These are phyloP conservation scores for Lichtheimia ramosa DNA, from an alignment of 371 early-diverging fungal species.

Conservation along the genomic window DNA sequence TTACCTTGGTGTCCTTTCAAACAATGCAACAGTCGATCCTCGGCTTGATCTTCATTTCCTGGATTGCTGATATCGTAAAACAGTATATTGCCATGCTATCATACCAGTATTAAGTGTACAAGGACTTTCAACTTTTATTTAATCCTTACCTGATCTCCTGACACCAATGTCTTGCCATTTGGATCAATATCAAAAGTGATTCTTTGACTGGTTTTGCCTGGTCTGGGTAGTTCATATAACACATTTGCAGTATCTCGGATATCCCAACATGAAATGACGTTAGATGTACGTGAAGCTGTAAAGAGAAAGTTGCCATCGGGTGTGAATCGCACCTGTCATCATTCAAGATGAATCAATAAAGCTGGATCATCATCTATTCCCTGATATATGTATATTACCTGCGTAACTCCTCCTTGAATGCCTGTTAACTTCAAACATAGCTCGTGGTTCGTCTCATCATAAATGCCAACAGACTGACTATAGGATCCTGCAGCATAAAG, in stretches of 20 bases:
- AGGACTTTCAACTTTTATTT: not conserved
- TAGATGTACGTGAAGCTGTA: constrained; percentile 57
- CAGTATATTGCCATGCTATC: constrained; percentile 43
- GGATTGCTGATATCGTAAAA: constrained; percentile 44
- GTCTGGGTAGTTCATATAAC: constrained; percentile 48
- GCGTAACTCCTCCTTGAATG: constrained; percentile 40
- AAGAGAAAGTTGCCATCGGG: constrained; percentile 61
- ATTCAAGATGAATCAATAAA: not conserved
- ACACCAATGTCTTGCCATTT: constrained; percentile 52
- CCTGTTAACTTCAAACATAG: constrained; percentile 52
- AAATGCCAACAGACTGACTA: constrained; percentile 63
- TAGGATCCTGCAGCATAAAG: constrained; percentile 73
- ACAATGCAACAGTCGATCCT: constrained; percentile 5
- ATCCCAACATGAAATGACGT: constrained; percentile 69
- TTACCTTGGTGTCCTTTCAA: constrained; percentile 29
- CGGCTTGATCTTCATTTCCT: constrained; percentile 3
- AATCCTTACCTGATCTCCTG: constrained; percentile 57
- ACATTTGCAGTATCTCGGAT: constrained; percentile 65
- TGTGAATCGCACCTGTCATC: constrained; percentile 55
- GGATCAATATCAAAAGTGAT: constrained; percentile 66
- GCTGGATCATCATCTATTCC: not conserved
- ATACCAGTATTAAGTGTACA: not conserved
- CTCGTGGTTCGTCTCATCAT: constrained; percentile 57
- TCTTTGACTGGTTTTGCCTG: constrained; percentile 67
- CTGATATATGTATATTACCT: constrained; percentile 12